phyloP scores from a whole-genome alignment of 2,329 filamentous ascomycete species.

The Lachnellula subtilissima region DNA sequence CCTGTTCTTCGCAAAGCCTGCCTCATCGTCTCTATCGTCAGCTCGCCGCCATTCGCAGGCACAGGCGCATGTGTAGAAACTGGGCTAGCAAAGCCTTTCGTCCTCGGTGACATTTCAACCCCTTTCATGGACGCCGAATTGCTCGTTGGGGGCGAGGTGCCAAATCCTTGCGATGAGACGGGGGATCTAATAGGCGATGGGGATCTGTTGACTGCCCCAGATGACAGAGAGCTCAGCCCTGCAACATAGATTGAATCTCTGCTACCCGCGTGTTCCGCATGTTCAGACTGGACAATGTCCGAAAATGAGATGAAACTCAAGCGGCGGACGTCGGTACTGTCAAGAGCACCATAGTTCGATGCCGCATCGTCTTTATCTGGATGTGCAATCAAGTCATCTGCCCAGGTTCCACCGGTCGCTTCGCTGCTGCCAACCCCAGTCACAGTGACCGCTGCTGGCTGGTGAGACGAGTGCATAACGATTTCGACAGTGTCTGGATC shows the following conservation, averaged over 20 bases:
- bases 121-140: constrained; percentile 70
- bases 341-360: constrained; percentile 73
- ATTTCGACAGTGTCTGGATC: constrained; percentile 91
- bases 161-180: constrained; percentile 63
- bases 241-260: constrained; percentile 67
- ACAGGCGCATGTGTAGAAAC: constrained; percentile 50
- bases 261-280: constrained; percentile 57
- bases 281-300: constrained; percentile 85
- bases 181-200: constrained; percentile 78
- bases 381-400: constrained; percentile 46
- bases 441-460: constrained; percentile 68
- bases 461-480: constrained; percentile 78
- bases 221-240: constrained; percentile 58
- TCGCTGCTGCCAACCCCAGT: constrained; percentile 43
- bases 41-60: constrained; percentile 57
- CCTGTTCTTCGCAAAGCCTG: constrained; percentile 82
- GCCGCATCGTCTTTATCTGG: constrained; percentile 56
- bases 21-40: constrained; percentile 90
- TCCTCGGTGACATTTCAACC: constrained; percentile 62
- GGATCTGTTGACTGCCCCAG: constrained; percentile 56
- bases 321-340: constrained; percentile 72
- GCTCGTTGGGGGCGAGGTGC: constrained; percentile 71
- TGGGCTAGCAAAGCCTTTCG: constrained; percentile 57
- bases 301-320: constrained; percentile 96
- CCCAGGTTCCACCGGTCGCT: constrained; percentile 28